Conservation (phyloP, 2,329 filamentous ascomycete genomes). For the Daldinia sp. region DNA sequence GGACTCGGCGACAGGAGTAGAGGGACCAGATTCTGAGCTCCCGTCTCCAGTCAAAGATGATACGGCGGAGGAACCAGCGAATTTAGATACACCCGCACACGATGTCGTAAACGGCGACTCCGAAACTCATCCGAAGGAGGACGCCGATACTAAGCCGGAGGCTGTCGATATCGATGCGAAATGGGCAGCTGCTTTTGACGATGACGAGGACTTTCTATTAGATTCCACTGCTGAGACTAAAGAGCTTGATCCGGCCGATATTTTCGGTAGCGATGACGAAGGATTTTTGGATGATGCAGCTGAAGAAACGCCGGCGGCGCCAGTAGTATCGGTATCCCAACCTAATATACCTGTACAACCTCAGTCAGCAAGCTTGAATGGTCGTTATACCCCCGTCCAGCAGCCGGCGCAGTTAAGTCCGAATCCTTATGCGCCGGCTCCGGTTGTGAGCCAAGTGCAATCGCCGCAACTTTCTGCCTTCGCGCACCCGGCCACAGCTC, state of each 20-base stretch:
- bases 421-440: constrained; percentile 60
- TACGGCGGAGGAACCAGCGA: constrained; percentile 12
- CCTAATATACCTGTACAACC: constrained; percentile 33
- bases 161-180: constrained; percentile 73
- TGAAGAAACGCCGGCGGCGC: constrained; percentile 48
- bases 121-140: constrained; percentile 34
- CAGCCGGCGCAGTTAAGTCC: constrained; percentile 37
- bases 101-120: constrained; percentile 38
- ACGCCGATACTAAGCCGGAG: constrained; percentile 36
- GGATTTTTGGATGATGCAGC: constrained; percentile 80
- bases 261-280: constrained; percentile 85
- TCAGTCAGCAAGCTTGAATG: constrained; percentile 43
- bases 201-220: constrained; percentile 69
- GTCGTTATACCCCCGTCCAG: constrained; percentile 48
- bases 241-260: constrained; percentile 67
- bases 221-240: constrained; percentile 58
- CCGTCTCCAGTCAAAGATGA: constrained; percentile 38
- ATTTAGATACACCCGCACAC: constrained; percentile 17
- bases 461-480: constrained; percentile 42
- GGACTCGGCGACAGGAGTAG: not conserved
- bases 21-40: constrained; percentile 37
- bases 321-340: constrained; percentile 23
- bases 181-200: constrained; percentile 84
- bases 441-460: constrained; percentile 44
- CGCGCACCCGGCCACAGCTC: constrained; percentile 41